phyloP scores from a whole-genome alignment of 2,329 filamentous ascomycete genomes.

The Bipolaris oryzae region DNA sequence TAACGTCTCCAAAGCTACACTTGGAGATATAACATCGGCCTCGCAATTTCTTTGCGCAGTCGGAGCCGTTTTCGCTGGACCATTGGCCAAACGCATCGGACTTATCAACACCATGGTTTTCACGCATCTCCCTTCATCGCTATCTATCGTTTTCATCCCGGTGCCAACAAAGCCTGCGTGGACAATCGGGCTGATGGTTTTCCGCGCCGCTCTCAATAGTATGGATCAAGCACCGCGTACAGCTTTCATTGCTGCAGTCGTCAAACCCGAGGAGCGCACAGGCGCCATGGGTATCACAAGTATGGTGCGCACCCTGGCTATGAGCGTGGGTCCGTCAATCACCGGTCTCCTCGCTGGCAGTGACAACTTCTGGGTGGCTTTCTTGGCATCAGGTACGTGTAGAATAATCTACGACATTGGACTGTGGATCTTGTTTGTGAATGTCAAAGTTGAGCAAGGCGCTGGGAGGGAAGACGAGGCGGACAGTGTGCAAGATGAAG shows the following conservation, averaged over 20 bases:
- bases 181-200: constrained; percentile 62
- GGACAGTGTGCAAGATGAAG: constrained; percentile 35
- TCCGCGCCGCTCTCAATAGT: constrained; percentile 67
- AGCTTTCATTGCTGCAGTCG: constrained; percentile 70
- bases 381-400: constrained; percentile 45
- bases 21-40: constrained; percentile 64
- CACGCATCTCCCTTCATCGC: constrained; percentile 64
- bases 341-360: constrained; percentile 46
- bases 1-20: constrained; percentile 55
- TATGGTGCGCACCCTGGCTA: constrained; percentile 65
- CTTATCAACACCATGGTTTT: constrained; percentile 63
- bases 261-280: constrained; percentile 68
- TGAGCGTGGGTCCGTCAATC: constrained; percentile 53
- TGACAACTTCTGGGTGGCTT: constrained; percentile 47
- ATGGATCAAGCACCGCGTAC: constrained; percentile 73
- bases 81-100: constrained; percentile 63
- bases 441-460: constrained; percentile 39
- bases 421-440: constrained; percentile 47
- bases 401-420: constrained; percentile 48
- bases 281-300: constrained; percentile 73
- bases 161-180: constrained; percentile 58
- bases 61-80: constrained; percentile 63
- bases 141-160: constrained; percentile 62
- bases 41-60: constrained; percentile 58
- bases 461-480: constrained; percentile 22